These are phyloP conservation scores for Quillaja saponaria DNA, from an alignment of 306 rosid species.

Conservation along the genomic window DNA sequence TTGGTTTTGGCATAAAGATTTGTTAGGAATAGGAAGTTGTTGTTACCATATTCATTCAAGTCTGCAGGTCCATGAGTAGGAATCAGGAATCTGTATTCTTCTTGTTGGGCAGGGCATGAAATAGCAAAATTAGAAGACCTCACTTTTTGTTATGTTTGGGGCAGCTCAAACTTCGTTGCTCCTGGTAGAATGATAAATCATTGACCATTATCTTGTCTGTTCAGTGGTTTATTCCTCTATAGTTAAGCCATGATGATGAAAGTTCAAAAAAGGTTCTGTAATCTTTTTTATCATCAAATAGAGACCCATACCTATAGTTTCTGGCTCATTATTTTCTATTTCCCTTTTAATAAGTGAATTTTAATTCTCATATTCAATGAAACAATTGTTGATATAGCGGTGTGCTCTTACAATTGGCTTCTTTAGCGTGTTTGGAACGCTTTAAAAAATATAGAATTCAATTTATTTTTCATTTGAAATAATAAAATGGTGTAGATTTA, in stretches of 20 bases:
- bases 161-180: constrained; percentile 3
- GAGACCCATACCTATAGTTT: background rate
- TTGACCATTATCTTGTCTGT: background rate
- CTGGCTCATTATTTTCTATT: too few relatives aligned
- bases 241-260: constrained; percentile 7
- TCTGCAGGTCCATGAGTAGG: constrained; percentile 7
- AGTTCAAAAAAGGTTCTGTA: background rate
- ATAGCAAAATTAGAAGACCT: constrained; percentile 13
- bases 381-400: too few relatives aligned
- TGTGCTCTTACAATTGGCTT: too few relatives aligned
- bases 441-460: too few relatives aligned
- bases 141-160: constrained; percentile 17
- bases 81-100: constrained; percentile 9
- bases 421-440: too few relatives aligned
- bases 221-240: background rate
- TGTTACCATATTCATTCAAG: constrained; percentile 9
- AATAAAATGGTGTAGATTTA: too few relatives aligned
- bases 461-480: too few relatives aligned
- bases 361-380: too few relatives aligned
- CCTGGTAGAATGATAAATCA: background rate
- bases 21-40: background rate
- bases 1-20: constrained; percentile 7
- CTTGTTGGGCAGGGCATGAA: constrained; percentile 17
- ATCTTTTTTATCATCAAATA: background rate
- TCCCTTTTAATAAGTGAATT: too few relatives aligned